These are phyloP conservation scores for Claviceps sorghi DNA, from an alignment of 2,329 filamentous ascomycete genomes.

Conservation along the genomic window DNA sequence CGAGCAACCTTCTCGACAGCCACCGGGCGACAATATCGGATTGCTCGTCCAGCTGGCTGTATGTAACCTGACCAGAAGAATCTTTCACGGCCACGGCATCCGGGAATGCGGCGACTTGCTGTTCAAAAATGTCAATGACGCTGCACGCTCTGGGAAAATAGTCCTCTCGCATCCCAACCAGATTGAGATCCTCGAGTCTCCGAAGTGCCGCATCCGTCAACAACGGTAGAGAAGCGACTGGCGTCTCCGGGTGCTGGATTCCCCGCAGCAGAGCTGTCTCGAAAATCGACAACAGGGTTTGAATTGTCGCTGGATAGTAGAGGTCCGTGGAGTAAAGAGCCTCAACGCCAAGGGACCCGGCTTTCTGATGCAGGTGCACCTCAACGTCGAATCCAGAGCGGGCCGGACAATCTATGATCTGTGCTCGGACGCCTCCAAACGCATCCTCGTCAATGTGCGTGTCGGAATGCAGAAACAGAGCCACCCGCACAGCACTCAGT, in stretches of 20 bases:
- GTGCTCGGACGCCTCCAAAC: background rate
- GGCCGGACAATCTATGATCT: background rate
- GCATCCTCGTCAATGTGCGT: background rate
- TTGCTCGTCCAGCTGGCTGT: background rate
- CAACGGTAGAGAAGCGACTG: background rate
- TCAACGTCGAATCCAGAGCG: slow-evolving; percentile 1
- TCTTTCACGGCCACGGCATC: slow-evolving; percentile 1
- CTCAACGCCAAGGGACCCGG: background rate
- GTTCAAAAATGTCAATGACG: background rate
- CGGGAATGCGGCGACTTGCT: background rate
- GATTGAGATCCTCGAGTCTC: background rate
- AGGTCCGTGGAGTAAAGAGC: background rate
- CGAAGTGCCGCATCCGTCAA: background rate
- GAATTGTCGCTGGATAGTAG: background rate
- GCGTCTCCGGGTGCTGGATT: background rate
- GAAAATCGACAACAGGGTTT: background rate
- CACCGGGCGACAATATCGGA: background rate
- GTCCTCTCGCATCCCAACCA: background rate
- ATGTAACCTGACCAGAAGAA: background rate
- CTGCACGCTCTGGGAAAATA: slow-evolving; percentile 1
- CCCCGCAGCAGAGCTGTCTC: background rate
- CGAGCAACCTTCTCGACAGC: background rate
- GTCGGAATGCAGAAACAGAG: background rate
- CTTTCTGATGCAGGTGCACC: background rate
- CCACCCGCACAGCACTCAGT: background rate